These are phyloP conservation scores for Gracilariopsis chorda DNA, from an alignment of 23 red algal species.

Conservation along the genomic window DNA sequence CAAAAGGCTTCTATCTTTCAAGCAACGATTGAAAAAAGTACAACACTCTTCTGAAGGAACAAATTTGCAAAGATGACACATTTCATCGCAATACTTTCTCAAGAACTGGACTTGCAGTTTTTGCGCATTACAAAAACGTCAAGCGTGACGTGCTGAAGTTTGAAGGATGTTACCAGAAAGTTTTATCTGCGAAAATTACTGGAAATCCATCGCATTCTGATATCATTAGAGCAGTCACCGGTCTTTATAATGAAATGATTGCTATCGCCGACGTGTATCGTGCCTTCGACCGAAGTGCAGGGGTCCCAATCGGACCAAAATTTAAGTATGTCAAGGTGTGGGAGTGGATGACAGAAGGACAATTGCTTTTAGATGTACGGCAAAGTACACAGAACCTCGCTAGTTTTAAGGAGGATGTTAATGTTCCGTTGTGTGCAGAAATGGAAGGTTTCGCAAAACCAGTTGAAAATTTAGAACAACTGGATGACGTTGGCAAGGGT, in stretches of 20 bases:
- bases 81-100: neutral
- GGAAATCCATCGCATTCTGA: neutral
- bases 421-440: neutral
- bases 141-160: neutral
- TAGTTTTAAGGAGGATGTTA: neutral
- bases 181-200: neutral
- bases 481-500: too few species aligned
- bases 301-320: neutral
- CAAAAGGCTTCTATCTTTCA: too few species aligned
- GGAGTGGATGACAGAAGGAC: neutral
- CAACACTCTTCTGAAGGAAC: too few species aligned
- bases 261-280: neutral
- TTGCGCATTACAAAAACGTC: neutral
- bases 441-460: neutral
- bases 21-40: too few species aligned
- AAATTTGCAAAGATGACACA: neutral
- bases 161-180: neutral
- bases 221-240: neutral
- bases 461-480: too few species aligned
- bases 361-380: too few species aligned
- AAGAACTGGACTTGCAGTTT: neutral
- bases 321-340: neutral
- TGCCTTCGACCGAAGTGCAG: neutral
- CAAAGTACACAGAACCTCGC: too few species aligned
- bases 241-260: neutral